Evolutionary conservation across 306 rosid species (phyloP), one percentile per base, ranked within the genome.

Genomic region (Hippophae tibetana): DNA sequence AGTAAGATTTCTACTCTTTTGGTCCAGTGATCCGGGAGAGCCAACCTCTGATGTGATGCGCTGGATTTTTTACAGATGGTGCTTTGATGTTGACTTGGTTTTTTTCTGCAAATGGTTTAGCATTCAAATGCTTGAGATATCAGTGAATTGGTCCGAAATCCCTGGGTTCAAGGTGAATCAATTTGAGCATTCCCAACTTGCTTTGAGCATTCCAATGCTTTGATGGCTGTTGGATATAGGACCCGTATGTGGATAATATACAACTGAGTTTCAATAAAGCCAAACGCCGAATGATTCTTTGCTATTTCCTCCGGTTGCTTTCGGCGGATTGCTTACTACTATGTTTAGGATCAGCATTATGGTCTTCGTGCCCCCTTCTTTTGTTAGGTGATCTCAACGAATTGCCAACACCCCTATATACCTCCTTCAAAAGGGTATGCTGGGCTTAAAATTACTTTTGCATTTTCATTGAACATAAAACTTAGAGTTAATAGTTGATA

Each of bases 81-180:
- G 98, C 72, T 92, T 92, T 59, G 98, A 92, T 46, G 98, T 92
- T 44, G 96, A 92, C 61, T 56, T 87, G 67, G 98, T 92, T 52
- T 85, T 62, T 69, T 79, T 92, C 6, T 76, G 93, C 71, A 85
- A 85, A 60, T 49, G 84, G 78, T 85, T 92, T 80, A 7, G 59
- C 58, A 85, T 92, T 62, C 89, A 83, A 9, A 74, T 92, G 70
- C 60, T 79, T n/a, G 98, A 92, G 76, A 80, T 84, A 66, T 87
- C 98, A 53, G 98, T 92, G 76, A 87, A 72, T 74, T 92, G 98
- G 96, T 81, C 87, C 6, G 98, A 92, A 76, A 92, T 92, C 76
- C 96, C 98, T n/a, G 98, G 98, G 69, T 92, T 96, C 6, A 92
- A 92, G 87, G 93, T 92, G 81, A 85, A 83, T 49, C 87, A 73